These are phyloP conservation scores for Helminthosporium solani DNA, from an alignment of 2,329 filamentous ascomycete genomes.

Conservation along the genomic window DNA sequence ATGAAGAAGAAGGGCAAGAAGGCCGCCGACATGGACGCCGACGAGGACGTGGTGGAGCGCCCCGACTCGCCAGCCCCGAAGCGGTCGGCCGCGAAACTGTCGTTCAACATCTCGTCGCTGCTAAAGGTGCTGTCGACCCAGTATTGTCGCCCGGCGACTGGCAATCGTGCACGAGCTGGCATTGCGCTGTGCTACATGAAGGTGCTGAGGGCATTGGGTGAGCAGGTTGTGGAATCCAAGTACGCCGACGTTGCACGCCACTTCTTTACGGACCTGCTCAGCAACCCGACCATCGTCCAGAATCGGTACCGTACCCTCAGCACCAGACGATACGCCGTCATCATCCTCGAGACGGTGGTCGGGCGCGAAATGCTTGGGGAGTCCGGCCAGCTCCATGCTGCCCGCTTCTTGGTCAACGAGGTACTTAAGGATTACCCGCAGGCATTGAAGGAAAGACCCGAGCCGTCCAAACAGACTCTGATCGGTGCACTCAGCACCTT, in stretches of 20 bases:
- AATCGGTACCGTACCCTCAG: conserved; percentile 87
- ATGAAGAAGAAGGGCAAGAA: conserved; percentile 75
- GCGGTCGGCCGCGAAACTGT: conserved; percentile 68
- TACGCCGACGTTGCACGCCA: conserved; percentile 81
- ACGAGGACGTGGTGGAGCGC: conserved; percentile 67
- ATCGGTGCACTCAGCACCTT: conserved; percentile 77
- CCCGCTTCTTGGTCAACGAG: conserved; percentile 79
- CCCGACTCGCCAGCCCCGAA: conserved; percentile 75
- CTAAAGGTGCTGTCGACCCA: conserved; percentile 76
- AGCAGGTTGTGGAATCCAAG: conserved; percentile 77
- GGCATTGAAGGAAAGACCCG: conserved; percentile 78
- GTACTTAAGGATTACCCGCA: conserved; percentile 94
- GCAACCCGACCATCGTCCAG: conserved; percentile 70
- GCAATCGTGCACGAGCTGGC: conserved; percentile 77
- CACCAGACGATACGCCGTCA: conserved; percentile 79
- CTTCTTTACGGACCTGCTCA: conserved; percentile 76
- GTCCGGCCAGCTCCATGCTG: conserved; percentile 80
- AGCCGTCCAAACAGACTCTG: conserved; percentile 84
- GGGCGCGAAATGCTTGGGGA: conserved; percentile 82
- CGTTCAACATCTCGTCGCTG: conserved; percentile 74
- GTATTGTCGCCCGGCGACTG: conserved; percentile 75
- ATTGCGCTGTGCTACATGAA: conserved; percentile 86
- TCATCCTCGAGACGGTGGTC: conserved; percentile 80
- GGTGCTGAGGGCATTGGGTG: conserved; percentile 74
- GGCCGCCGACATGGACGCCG: conserved; percentile 63